Evolutionary conservation across 1,284 basidiomycete genomes (phyloP), one percentile per base, ranked within the genome.

Genomic region (Rhodotorula sp.): DNA sequence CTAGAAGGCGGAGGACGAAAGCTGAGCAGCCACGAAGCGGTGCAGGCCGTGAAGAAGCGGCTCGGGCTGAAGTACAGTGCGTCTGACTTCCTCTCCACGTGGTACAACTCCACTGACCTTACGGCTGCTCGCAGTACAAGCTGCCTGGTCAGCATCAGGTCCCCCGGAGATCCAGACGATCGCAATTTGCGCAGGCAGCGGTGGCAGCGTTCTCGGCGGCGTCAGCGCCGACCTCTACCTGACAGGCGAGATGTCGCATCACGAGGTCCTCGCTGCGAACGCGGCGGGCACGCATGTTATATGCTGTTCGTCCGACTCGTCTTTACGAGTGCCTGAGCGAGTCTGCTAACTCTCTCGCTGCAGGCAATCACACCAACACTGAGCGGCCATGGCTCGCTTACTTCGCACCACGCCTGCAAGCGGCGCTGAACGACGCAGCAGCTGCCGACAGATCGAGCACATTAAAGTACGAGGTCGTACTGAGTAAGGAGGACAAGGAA

Each of bases 351-450:
- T 4, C 13, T 3, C 7, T 13, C 7, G 30, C 4, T 7, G 32
- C 58, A 74, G 72, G 67, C 58, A 73, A 74, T 54, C 74, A 75
- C 64, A 72, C 74, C 2, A 68, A 67, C 30, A 74, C 69, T 30
- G 74, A 75, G 53, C 68, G 74, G 13, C 74, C 74, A 5, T 75
- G 74, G 74, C 67, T 75, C 20, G 15, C 47, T 9, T 49, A 48
- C 27, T 74, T 74, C n/a, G 72, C 70, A 0, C 72, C 72, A 17
- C 62, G 72, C 4, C 56, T 75, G n/a, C 34, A 69, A 36, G 10
- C 51, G 6, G 36, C 53, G 22, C 54, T 75, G 52, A 72, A 74
- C 62, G 54, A 57, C 4, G 66, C 62, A 0, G 39, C 20, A 11
- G 24, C 20, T 1, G 44, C 34, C 22, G 27, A 46, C 29, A 34